Base-by-base conservation (phyloP, 2,329 filamentous ascomycete species). In the Ceratocystis colombiana region DNA sequence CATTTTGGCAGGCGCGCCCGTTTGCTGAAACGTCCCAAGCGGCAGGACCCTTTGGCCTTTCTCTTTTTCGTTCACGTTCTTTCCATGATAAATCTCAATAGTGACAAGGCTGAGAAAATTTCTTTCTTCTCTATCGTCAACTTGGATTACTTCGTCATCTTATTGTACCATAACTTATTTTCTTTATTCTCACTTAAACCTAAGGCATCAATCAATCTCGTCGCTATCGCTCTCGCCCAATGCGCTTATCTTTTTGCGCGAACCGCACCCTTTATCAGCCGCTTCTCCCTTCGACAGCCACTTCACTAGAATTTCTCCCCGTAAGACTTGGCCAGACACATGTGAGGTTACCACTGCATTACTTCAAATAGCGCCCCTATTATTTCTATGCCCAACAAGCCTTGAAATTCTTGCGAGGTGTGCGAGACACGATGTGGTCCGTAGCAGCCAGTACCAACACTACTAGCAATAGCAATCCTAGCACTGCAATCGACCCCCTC, bases 351-450 rank as follows among this genome's bases (percentile, higher is more conserved):
- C 8, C 20, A 28, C 20, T 25, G 25, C 22, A 15, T 28, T 28
- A 53, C 15, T 53, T 53, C 12, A 28, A 10, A 10, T 15, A n/a
- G 48, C 20, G 8, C 22, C 15, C 48, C 10, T 53, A 20, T 53
- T 28, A 20, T 53, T 12, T 25, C 48, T 15, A 53, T 12, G 48
- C 15, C 48, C 22, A 28, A 41, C 25, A 53, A 53, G 48, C 48
- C 22, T 25, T 25, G 25, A 3, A 12, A n/a, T 25, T 12, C 15
- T 22, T 20, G 25, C 22, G 17, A 20, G 15, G 28, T 41, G 25
- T 50, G 37, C 37, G 25, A 30, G 46, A 4, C 59, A 64, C n/a
- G 20, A 67, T 67, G 66, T 67, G 66, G 66, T 67, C 65, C 10
- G 15, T 57, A n/a, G 17, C 46, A 22, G 30, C 62, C n/a, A 62